Conservation (phyloP, 257 asterid species). For the Solanum tarapatanum region DNA sequence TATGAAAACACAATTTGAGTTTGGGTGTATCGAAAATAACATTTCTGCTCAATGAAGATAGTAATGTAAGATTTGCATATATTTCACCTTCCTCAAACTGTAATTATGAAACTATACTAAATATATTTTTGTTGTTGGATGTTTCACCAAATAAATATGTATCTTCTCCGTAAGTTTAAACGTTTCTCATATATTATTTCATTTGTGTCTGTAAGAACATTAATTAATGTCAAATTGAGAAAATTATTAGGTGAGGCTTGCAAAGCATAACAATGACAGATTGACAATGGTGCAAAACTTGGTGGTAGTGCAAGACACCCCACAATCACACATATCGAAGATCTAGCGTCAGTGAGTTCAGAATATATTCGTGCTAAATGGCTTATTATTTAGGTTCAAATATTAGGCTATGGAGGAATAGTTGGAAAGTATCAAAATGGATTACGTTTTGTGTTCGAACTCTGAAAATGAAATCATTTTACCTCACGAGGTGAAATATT, state of each 20-base stretch:
- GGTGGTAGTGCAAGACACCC: neutral
- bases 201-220: neutral
- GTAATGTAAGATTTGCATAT: too few species aligned
- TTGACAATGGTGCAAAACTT: neutral
- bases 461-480: too few species aligned
- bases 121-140: neutral
- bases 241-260: neutral
- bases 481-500: neutral
- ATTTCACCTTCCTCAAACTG: neutral
- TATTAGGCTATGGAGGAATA: neutral
- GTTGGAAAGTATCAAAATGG: too few species aligned
- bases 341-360: neutral
- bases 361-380: neutral
- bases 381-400: neutral
- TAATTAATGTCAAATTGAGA: neutral
- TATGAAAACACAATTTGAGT: too few species aligned
- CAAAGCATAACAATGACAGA: neutral
- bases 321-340: neutral
- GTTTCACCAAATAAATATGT: too few species aligned
- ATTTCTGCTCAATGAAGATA: too few species aligned
- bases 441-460: neutral
- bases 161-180: too few species aligned
- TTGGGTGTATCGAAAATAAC: too few species aligned
- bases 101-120: too few species aligned
- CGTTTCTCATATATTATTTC: neutral